These are phyloP conservation scores for Ceratocystis variospora DNA, from an alignment of 2,329 filamentous ascomycete species.

Conservation along the genomic window DNA sequence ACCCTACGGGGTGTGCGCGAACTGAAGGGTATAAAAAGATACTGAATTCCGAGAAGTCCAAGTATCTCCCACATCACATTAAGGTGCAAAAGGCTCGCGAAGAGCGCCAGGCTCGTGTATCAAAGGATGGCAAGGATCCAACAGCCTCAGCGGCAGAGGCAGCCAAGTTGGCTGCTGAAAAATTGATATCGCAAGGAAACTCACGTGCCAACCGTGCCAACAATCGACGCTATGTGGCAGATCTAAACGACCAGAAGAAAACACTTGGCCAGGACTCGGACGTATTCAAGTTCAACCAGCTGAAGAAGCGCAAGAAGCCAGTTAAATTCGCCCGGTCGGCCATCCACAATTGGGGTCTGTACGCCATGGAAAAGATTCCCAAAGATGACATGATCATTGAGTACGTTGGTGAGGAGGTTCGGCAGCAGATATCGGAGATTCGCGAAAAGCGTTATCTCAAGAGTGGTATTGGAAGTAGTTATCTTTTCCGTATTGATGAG, in stretches of 20 bases:
- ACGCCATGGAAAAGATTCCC: conserved; percentile 92
- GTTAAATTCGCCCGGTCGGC: conserved; percentile 95
- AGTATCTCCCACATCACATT: conserved; percentile 94
- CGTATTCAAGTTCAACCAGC: conserved; percentile 92
- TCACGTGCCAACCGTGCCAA: conserved; percentile 91
- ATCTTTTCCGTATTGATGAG: conserved; percentile 95
- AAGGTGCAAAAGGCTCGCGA: conserved; percentile 86
- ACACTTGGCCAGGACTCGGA: conserved; percentile 72
- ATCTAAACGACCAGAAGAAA: conserved; percentile 90
- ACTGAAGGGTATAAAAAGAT: conserved; percentile 95
- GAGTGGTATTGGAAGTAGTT: conserved; percentile 93
- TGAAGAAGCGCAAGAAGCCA: conserved; percentile 98
- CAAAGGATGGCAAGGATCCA: conserved; percentile 51
- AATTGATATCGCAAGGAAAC: conserved; percentile 70
- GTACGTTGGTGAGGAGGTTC: conserved; percentile 94
- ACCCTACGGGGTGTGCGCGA: conserved; percentile 68
- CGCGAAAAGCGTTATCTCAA: conserved; percentile 84
- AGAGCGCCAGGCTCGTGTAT: conserved; percentile 67
- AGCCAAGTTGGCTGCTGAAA: conserved; percentile 62
- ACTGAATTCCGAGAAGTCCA: conserved; percentile 91
- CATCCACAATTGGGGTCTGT: conserved; percentile 97
- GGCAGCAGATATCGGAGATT: conserved; percentile 94
- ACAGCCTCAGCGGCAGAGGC: conserved; percentile 54
- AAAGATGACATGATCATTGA: conserved; percentile 99
- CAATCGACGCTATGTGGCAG: conserved; percentile 84